Evolutionary conservation across 2,329 filamentous ascomycete genomes (phyloP).

Genomic region (Monilinia vaccinii-corymbosi): DNA sequence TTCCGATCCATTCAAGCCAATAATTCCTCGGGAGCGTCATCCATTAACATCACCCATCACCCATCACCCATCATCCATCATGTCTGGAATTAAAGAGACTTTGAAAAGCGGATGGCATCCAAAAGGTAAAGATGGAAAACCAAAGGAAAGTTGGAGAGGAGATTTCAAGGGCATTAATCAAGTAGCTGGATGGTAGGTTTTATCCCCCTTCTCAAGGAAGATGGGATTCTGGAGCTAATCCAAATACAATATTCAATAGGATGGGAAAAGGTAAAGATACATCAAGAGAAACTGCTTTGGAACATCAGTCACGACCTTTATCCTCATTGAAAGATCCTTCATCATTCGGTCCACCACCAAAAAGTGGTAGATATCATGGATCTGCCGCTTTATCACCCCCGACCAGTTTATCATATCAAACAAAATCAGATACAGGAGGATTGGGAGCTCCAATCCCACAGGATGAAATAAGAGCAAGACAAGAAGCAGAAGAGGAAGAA

Average conservation of each 20-base stretch:
- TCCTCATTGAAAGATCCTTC: constrained; percentile 53
- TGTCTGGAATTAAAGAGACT: constrained; percentile 34
- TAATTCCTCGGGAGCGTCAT: constrained; percentile 2
- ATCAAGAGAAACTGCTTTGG: constrained; percentile 15
- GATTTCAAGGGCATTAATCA: constrained; percentile 31
- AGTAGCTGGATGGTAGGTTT: constrained; percentile 26
- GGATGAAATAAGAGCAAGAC: constrained; percentile 25
- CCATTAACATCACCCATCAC: not conserved
- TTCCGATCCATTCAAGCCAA: not conserved
- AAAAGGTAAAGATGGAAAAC: constrained; percentile 40
- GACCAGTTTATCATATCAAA: constrained; percentile 14
- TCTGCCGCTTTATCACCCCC: constrained; percentile 20
- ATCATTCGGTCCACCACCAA: constrained; percentile 59
- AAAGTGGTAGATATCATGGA: constrained; percentile 33
- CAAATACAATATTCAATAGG: not conserved
- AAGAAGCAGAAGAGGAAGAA: constrained; percentile 28
- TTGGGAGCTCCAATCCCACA: constrained; percentile 37
- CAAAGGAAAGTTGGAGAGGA: constrained; percentile 42
- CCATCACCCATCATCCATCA: not conserved
- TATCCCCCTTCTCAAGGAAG: not conserved
- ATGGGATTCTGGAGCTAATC: not conserved
- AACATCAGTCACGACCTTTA: constrained; percentile 39
- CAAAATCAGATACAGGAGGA: constrained; percentile 31
- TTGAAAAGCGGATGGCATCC: constrained; percentile 46
- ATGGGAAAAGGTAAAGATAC: constrained; percentile 30